Conservation (phyloP, 176 grass and related monocot species). For the Areca catechu region DNA sequence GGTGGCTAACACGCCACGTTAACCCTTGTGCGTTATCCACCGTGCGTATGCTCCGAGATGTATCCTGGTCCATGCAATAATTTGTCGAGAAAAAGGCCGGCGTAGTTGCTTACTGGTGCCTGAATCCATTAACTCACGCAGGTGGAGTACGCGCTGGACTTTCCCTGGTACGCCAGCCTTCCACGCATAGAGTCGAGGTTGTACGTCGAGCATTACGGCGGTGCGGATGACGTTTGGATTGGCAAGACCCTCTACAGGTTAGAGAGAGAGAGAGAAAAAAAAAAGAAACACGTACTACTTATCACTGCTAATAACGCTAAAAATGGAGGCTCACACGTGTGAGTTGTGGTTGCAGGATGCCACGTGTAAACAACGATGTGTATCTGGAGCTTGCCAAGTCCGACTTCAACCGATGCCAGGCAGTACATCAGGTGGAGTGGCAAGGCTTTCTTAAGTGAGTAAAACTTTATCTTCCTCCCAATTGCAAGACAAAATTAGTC, state of each 20-base stretch:
- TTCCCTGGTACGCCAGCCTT: constrained; percentile 71
- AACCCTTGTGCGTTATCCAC: no score
- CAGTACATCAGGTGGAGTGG: constrained; percentile 64
- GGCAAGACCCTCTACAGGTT: constrained; percentile 87
- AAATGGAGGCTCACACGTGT: no score
- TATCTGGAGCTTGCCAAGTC: constrained; percentile 58
- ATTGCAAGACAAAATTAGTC: no score
- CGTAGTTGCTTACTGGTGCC: no score
- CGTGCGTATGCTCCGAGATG: no score
- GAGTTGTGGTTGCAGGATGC: no score
- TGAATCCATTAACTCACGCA: constrained; percentile 5
- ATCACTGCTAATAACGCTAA: no score
- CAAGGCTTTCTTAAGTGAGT: constrained; percentile 45
- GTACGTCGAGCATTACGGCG: constrained; percentile 81
- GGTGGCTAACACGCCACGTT: no score
- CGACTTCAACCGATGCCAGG: constrained; percentile 85
- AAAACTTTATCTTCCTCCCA: not conserved
- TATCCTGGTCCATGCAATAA: no score
- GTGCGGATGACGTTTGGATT: constrained; percentile 64
- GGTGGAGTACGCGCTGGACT: constrained; percentile 78
- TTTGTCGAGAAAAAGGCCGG: no score
- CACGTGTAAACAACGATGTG: constrained; percentile 58
- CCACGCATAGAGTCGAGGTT: constrained; percentile 70
- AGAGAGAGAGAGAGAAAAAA: no score
- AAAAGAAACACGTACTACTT: no score